phyloP scores from a whole-genome alignment of 306 rosid genomes.

The Dryas alaskensis region DNA sequence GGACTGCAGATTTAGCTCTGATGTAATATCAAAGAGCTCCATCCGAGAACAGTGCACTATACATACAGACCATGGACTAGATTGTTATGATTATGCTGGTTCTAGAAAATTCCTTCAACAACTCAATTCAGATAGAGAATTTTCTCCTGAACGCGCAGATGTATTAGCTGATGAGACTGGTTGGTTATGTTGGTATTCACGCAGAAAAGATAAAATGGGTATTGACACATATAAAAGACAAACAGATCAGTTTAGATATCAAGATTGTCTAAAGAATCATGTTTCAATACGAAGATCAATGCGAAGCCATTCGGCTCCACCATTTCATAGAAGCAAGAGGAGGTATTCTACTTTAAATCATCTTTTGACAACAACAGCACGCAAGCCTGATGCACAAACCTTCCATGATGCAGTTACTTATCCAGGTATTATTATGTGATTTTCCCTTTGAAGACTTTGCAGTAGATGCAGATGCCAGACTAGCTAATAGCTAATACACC shows the following conservation, averaged over 20 bases:
- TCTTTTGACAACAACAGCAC: slow-evolving; percentile 30
- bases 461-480: background rate
- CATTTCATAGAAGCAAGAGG: slow-evolving; percentile 59
- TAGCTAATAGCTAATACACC: slow-evolving; percentile 27
- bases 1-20: slow-evolving; percentile 30
- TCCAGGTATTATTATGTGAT: slow-evolving; percentile 45
- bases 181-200: slow-evolving; percentile 31
- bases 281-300: slow-evolving; percentile 38
- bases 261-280: slow-evolving; percentile 29
- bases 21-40: slow-evolving; percentile 32
- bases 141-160: slow-evolving; percentile 33
- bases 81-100: slow-evolving; percentile 35
- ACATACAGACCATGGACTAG: slow-evolving; percentile 31
- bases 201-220: slow-evolving; percentile 31
- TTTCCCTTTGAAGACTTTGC: slow-evolving; percentile 9
- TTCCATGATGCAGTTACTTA: slow-evolving; percentile 31
- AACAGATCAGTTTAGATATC: slow-evolving; percentile 27
- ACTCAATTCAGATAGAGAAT: slow-evolving; percentile 22
- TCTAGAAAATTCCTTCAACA: slow-evolving; percentile 31
- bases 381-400: slow-evolving; percentile 30
- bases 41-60: slow-evolving; percentile 34
- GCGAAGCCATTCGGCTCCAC: slow-evolving; percentile 86
- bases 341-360: slow-evolving; percentile 52
- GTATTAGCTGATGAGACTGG: slow-evolving; percentile 34
- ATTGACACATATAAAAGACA: slow-evolving; percentile 28